A percentile compares a stretch with the other conserved stretches of the same genome.
phyloP scores from a whole-genome alignment of 1,139 yeast species.

The Protomyces arabidopsidicola region DNA sequence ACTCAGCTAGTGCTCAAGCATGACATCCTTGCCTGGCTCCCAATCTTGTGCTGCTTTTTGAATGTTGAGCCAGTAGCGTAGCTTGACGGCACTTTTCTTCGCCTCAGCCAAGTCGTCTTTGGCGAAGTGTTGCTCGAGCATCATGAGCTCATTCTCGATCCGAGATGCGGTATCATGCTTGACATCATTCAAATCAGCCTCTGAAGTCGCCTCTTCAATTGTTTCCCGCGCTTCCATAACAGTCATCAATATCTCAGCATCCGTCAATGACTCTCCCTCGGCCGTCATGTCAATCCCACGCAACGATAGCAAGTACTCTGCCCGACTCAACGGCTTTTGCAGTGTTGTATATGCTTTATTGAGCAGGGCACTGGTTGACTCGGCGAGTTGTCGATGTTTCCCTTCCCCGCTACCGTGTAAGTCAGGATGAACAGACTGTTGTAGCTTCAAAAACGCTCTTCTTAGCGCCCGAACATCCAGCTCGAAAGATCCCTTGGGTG shows the following conservation, averaged over 20 bases:
- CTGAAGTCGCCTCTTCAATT: constrained; percentile 58
- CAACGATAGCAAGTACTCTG: constrained; percentile 52
- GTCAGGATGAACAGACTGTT: constrained; percentile 79
- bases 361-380: constrained; percentile 49
- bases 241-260: constrained; percentile 50
- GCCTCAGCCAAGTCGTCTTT: constrained; percentile 52
- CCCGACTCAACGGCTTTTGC: constrained; percentile 63
- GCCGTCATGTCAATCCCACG: constrained; percentile 45
- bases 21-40: constrained; percentile 35
- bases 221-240: constrained; percentile 79
- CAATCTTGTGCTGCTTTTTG: constrained; percentile 62
- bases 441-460: constrained; percentile 68
- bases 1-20: constrained; percentile 31
- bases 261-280: constrained; percentile 20
- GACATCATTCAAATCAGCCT: constrained; percentile 54
- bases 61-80: constrained; percentile 83
- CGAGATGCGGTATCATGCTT: constrained; percentile 54
- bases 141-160: constrained; percentile 45
- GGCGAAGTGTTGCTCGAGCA: constrained; percentile 43
- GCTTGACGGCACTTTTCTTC: constrained; percentile 59
- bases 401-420: constrained; percentile 41
- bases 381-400: constrained; percentile 34
- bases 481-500: constrained; percentile 58
- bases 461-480: constrained; percentile 56
- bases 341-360: constrained; percentile 73